Evolutionary conservation across 306 rosid species (phyloP).

Genomic region (Trichosanthes truncata): DNA sequence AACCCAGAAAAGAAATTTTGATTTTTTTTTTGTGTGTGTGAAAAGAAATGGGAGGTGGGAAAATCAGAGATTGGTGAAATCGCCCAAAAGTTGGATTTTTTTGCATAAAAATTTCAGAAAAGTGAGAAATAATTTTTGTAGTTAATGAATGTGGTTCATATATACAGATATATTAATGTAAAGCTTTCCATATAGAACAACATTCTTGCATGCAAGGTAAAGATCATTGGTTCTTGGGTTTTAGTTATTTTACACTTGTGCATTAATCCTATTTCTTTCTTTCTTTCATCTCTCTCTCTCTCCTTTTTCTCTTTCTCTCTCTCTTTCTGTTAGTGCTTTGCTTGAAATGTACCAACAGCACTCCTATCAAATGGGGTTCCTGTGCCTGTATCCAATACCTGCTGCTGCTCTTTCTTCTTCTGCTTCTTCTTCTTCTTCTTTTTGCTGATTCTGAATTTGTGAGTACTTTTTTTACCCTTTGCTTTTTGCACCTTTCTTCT

Average conservation of each 20-base stretch:
- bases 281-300: constrained; percentile 2
- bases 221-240: constrained; percentile 31
- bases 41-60: not conserved
- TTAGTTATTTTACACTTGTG: constrained; percentile 29
- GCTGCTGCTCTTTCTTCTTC: not conserved
- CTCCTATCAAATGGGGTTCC: constrained; percentile 56
- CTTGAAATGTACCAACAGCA: constrained; percentile 34
- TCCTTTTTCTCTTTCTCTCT: constrained; percentile 12
- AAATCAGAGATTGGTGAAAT: not conserved
- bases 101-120: not conserved
- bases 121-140: not conserved
- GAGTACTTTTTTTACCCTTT: constrained; percentile 7
- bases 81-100: constrained; percentile 5
- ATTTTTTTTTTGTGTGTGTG: too few relatives aligned
- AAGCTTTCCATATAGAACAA: not conserved
- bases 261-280: constrained; percentile 21
- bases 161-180: not conserved
- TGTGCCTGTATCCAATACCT: constrained; percentile 2
- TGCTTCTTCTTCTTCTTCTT: constrained; percentile 11
- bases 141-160: constrained; percentile 4
- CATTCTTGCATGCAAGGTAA: constrained; percentile 30
- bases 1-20: not conserved
- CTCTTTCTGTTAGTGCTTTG: constrained; percentile 22
- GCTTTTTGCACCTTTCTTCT: not conserved
- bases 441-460: constrained; percentile 24